phyloP scores from a whole-genome alignment of 2,329 filamentous ascomycete species.

The Talaromyces atroroseus region DNA sequence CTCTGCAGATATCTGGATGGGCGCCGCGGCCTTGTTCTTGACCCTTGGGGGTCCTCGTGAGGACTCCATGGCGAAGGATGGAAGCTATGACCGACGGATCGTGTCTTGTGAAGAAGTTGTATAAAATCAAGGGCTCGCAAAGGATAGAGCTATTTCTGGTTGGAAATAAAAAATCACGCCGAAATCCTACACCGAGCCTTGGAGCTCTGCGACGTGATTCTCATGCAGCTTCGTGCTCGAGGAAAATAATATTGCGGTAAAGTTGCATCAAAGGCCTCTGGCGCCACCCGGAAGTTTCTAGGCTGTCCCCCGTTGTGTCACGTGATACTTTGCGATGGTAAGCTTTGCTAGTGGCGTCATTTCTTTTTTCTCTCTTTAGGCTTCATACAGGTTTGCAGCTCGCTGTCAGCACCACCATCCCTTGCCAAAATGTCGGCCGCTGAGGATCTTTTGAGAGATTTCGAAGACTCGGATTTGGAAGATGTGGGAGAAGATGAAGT shows the following conservation, averaged over 20 bases:
- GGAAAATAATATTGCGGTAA: conserved; percentile 8
- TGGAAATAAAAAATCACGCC: not conserved
- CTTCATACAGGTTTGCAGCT: not conserved
- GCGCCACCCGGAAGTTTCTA: conserved; percentile 19
- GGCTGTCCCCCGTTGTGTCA: not conserved
- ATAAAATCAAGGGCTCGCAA: not conserved
- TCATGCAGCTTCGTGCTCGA: conserved; percentile 11
- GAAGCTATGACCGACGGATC: not conserved
- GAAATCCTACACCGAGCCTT: conserved; percentile 1
- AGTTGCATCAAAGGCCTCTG: conserved; percentile 6
- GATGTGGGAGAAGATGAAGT: conserved; percentile 63
- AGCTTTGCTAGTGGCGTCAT: conserved; percentile 15
- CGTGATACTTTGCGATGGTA: conserved; percentile 16
- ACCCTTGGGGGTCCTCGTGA: conserved; percentile 88
- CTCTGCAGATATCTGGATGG: conserved; percentile 87
- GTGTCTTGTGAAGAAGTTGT: not conserved
- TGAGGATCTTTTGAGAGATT: conserved; percentile 87
- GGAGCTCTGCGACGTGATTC: conserved; percentile 1
- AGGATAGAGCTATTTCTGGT: not conserved
- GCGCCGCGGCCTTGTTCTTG: conserved; percentile 96
- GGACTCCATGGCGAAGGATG: conserved; percentile 65
- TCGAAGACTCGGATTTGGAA: conserved; percentile 61
- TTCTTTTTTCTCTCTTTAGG: not conserved
- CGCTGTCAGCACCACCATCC: not conserved
- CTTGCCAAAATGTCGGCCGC: conserved; percentile 70